Conservation (phyloP, 768 basidiomycete genomes). For the Tephrocybe sp. region DNA sequence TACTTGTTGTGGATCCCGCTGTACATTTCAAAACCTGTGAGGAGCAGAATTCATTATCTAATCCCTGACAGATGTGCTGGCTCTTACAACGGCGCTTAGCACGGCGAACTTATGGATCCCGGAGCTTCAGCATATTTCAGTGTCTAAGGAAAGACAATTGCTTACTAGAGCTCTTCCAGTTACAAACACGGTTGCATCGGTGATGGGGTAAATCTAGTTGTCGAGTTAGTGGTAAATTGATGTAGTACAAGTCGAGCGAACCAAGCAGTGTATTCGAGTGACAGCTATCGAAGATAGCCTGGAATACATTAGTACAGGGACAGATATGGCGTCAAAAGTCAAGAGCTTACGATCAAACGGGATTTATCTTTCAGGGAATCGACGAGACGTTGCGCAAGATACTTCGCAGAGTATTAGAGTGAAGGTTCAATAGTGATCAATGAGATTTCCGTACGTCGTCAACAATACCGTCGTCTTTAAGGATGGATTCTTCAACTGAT, state of each 20-base stretch:
- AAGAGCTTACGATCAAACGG: background rate
- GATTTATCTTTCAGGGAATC: background rate
- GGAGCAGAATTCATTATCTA: no score
- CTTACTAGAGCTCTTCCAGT: background rate
- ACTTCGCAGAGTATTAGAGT: no score
- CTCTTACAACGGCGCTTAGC: no score
- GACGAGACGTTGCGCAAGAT: background rate
- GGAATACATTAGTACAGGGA: background rate
- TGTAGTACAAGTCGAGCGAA: background rate
- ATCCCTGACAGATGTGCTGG: no score
- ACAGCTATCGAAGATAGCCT: slow-evolving; percentile 8
- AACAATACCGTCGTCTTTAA: background rate
- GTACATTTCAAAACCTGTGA: no score
- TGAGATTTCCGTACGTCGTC: slow-evolving; percentile 10
- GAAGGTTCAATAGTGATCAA: no score
- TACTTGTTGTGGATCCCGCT: no score
- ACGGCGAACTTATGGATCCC: no score
- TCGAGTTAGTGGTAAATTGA: background rate
- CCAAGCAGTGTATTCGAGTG: slow-evolving; percentile 4
- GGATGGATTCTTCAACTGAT: background rate
- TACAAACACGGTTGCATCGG: slow-evolving; percentile 3
- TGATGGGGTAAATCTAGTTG: background rate
- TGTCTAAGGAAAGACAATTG: background rate
- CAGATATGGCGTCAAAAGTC: background rate
- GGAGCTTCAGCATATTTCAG: no score